Percentiles rank a stretch among this genome's conserved stretches.
Conservation (phyloP, 225 moss, liverwort and hornwort genomes). For the Marchantia paleacea region DNA sequence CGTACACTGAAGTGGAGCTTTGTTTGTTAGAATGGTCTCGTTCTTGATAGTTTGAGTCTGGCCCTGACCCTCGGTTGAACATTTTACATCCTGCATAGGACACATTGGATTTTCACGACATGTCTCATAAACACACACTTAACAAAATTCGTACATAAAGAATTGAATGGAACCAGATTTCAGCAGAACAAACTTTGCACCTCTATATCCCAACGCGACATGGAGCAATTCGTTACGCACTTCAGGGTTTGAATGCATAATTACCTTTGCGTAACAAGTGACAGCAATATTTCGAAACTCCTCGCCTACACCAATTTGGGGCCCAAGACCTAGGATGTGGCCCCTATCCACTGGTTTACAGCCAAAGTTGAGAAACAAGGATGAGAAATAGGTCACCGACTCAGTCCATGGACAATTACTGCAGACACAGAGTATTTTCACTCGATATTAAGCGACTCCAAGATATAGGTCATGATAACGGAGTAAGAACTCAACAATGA, state of each 20-base stretch:
- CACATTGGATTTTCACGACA: not conserved
- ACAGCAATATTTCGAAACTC: not conserved
- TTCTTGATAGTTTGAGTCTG: conserved; percentile 55
- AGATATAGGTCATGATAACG: too few relatives aligned
- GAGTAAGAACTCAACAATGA: too few relatives aligned
- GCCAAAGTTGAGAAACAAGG: not conserved
- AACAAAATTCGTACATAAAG: not conserved
- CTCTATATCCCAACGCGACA: too few relatives aligned
- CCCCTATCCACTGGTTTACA: conserved; percentile 1
- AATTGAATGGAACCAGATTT: not conserved
- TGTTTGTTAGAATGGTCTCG: conserved; percentile 42
- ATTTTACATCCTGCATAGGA: conserved; percentile 34
- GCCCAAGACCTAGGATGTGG: not conserved
- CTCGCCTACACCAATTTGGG: not conserved
- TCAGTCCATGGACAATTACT: too few relatives aligned
- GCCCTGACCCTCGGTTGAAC: conserved; percentile 46
- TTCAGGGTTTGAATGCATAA: not conserved
- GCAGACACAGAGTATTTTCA: too few relatives aligned
- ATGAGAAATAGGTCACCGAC: not conserved
- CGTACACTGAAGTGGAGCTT: conserved; percentile 45
- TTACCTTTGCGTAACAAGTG: conserved; percentile 7
- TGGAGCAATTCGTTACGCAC: too few relatives aligned
- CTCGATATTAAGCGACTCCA: too few relatives aligned
- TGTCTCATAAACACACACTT: not conserved
- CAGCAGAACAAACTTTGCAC: not conserved